A percentile compares a stretch with the other conserved stretches of the same genome.
These are phyloP conservation scores for Populus alba DNA, from an alignment of 345 rosid genomes.

Conservation along the genomic window DNA sequence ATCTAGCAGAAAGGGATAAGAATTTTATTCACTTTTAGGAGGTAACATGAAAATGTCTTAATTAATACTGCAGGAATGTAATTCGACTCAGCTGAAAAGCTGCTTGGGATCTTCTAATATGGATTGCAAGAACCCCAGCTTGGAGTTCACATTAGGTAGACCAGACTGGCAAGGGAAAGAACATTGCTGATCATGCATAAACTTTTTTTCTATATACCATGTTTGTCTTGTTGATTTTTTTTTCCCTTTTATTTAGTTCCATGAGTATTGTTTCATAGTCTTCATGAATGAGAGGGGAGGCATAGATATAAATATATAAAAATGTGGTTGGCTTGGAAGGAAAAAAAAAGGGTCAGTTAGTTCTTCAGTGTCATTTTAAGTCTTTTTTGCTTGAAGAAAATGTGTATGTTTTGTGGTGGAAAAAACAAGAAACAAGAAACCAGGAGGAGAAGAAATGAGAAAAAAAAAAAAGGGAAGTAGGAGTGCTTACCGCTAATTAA, in stretches of 20 bases:
- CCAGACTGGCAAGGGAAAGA: conserved; percentile 62
- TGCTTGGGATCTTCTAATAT: conserved; percentile 26
- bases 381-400: background rate
- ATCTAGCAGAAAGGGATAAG: background rate
- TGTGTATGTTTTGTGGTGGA: background rate
- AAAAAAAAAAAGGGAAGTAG: background rate
- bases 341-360: background rate
- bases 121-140: conserved; percentile 51
- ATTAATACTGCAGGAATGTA: conserved; percentile 23
- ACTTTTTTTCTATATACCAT: background rate
- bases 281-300: conserved; percentile 6
- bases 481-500: background rate
- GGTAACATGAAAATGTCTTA: background rate
- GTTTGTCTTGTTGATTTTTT: background rate
- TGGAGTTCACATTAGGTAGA: conserved; percentile 76
- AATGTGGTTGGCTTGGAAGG: background rate
- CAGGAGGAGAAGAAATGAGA: background rate
- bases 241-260: background rate
- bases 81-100: conserved; percentile 25
- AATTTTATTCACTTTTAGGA: background rate
- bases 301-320: background rate
- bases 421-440: background rate
- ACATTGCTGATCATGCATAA: conserved; percentile 5
- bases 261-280: background rate
- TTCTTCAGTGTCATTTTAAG: background rate